phyloP scores from a whole-genome alignment of 352 stramenopile genomes.

The Phytopythium litorale region DNA sequence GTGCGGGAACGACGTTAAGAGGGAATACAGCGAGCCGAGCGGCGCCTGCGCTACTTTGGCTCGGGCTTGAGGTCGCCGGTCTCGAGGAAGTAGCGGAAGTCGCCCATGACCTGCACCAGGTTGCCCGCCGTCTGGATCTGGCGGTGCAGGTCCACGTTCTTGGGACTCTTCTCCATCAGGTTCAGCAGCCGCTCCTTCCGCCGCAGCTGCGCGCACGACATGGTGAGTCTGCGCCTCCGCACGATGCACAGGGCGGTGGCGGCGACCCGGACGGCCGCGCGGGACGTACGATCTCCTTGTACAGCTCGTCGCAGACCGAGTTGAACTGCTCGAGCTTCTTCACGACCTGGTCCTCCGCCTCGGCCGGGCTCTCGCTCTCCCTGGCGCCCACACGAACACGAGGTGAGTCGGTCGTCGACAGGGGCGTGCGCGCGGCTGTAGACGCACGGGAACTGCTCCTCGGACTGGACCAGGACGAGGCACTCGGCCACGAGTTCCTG shows the following conservation, averaged over 20 bases:
- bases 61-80: slow-evolving; percentile 42
- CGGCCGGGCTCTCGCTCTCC: slow-evolving; percentile 26
- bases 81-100: slow-evolving; percentile 82
- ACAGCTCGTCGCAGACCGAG: slow-evolving; percentile 84
- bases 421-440: not conserved
- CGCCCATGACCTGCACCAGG: slow-evolving; percentile 74
- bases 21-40: not conserved
- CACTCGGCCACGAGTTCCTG: slow-evolving; percentile 76
- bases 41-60: slow-evolving; percentile 15
- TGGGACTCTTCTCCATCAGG: slow-evolving; percentile 80
- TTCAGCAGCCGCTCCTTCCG: slow-evolving; percentile 83
- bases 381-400: slow-evolving; percentile 7
- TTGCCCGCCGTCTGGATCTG: slow-evolving; percentile 86
- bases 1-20: not conserved
- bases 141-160: slow-evolving; percentile 81
- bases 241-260: no score
- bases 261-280: no score
- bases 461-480: slow-evolving; percentile 67
- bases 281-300: slow-evolving; percentile 79
- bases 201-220: slow-evolving; percentile 38
- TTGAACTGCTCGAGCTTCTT: slow-evolving; percentile 89
- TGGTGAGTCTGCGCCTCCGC: slow-evolving; percentile 5
- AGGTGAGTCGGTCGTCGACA: not conserved
- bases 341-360: slow-evolving; percentile 70
- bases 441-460: slow-evolving; percentile 67